Evolutionary conservation across 73 alveolate genomes (phyloP).

Genomic region (Paramecium sonneborni): DNA sequence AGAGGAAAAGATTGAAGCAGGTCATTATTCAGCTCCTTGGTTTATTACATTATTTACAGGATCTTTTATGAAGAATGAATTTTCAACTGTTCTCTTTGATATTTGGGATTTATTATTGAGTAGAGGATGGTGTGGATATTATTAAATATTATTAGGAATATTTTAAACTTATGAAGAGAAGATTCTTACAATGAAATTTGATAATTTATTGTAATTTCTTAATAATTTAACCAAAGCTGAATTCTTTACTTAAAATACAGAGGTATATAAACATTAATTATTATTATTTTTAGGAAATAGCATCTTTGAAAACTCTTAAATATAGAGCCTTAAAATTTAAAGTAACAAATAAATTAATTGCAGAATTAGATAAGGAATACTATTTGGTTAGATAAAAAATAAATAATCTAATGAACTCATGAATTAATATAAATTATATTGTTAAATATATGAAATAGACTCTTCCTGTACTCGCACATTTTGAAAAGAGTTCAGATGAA

Average conservation of each 20-base stretch:
- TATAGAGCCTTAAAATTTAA: background rate
- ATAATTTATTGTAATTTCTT: background rate
- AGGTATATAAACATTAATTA: background rate
- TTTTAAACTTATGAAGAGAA: slow-evolving; percentile 31
- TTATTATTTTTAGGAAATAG: background rate
- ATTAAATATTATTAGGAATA: slow-evolving; percentile 12
- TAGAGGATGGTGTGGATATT: slow-evolving; percentile 50
- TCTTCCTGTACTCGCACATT: background rate
- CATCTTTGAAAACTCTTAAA: background rate
- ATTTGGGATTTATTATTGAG: slow-evolving; percentile 40
- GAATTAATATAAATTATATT: background rate
- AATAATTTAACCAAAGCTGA: slow-evolving; percentile 31
- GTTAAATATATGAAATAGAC: background rate
- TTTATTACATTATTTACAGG: slow-evolving; percentile 19
- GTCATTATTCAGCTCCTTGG: slow-evolving; percentile 55
- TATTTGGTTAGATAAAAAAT: background rate
- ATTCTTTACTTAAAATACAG: slow-evolving; percentile 31
- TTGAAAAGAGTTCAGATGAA: slow-evolving; percentile 35
- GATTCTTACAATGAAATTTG: background rate
- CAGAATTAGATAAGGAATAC: background rate
- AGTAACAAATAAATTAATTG: background rate
- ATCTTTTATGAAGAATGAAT: slow-evolving; percentile 16
- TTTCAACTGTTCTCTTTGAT: slow-evolving; percentile 1
- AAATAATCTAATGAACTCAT: background rate
- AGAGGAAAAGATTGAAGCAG: slow-evolving; percentile 45